Evolutionary conservation across 495 filamentous ascomycete genomes (phyloP).

Genomic region (Hypoxylon intermedium): DNA sequence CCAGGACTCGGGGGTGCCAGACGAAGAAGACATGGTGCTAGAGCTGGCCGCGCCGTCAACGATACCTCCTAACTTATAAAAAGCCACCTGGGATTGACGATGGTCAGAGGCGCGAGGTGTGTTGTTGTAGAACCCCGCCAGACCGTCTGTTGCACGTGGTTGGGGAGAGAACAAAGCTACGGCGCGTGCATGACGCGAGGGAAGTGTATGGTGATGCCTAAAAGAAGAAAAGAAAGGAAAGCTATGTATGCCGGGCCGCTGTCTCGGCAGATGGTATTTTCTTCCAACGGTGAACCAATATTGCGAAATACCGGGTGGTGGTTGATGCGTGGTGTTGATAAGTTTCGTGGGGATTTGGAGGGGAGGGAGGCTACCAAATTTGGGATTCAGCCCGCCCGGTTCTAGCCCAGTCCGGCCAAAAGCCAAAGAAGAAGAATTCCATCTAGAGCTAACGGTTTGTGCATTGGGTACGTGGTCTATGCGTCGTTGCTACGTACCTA

Average conservation of each 20-base stretch:
- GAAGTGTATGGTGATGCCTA: background rate
- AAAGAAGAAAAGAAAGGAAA: background rate
- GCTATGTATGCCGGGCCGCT: background rate
- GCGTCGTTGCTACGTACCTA: background rate
- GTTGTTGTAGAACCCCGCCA: conserved; percentile 19
- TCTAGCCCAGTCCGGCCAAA: conserved; percentile 21
- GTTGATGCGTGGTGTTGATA: conserved; percentile 28
- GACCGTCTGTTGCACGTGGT: conserved; percentile 19
- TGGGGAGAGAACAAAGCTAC: conserved; percentile 21
- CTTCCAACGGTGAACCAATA: conserved; percentile 32
- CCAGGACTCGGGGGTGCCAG: conserved; percentile 90
- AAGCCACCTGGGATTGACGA: background rate
- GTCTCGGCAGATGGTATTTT: conserved; percentile 18
- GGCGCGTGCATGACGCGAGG: conserved; percentile 33
- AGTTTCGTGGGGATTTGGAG: conserved; percentile 25
- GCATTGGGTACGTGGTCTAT: background rate
- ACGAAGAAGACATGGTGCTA: conserved; percentile 69
- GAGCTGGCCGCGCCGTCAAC: background rate
- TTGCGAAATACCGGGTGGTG: conserved; percentile 7
- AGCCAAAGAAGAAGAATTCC: conserved; percentile 3
- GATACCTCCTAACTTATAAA: background rate
- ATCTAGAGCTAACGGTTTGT: background rate
- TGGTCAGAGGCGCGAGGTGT: conserved; percentile 9
- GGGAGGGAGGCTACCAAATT: conserved; percentile 33
- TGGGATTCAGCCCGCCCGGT: conserved; percentile 36